Evolutionary conservation across 305 asterid genomes (phyloP).

Genomic region (Plantago rigida): DNA sequence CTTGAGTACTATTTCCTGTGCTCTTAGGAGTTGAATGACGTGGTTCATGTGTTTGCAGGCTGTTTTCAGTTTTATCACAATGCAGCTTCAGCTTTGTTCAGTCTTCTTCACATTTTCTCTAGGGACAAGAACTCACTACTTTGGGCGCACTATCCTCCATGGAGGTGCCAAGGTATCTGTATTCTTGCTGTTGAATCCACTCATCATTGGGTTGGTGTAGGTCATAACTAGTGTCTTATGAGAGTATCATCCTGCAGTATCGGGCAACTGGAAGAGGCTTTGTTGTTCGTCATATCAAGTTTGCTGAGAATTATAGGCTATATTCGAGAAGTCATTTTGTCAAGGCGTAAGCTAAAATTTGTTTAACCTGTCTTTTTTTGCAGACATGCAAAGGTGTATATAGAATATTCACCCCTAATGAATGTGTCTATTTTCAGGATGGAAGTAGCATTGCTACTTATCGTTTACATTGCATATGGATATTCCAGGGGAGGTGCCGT

Average conservation of each 20-base stretch:
- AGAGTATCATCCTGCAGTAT: conserved; percentile 46
- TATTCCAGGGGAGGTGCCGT: conserved; percentile 55
- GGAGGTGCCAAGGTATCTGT: conserved; percentile 92
- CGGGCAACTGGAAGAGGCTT: conserved; percentile 98
- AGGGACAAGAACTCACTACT: conserved; percentile 93
- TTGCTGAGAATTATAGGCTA: conserved; percentile 91
- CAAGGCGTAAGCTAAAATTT: conserved; percentile 67
- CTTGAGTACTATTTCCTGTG: background rate
- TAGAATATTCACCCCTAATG: conserved; percentile 14
- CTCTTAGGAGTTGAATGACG: background rate
- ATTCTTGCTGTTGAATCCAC: conserved; percentile 15
- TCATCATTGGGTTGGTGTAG: conserved; percentile 15
- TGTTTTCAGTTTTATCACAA: conserved; percentile 82
- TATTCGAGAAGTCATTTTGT: conserved; percentile 97
- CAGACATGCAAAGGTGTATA: conserved; percentile 8
- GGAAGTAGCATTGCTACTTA: conserved; percentile 90
- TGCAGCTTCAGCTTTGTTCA: conserved; percentile 98
- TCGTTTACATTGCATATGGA: conserved; percentile 86
- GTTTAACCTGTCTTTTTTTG: conserved; percentile 9
- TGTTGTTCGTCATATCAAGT: conserved; percentile 92
- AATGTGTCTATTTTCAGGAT: conserved; percentile 45
- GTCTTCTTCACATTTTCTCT: conserved; percentile 92
- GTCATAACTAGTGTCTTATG: conserved; percentile 19
- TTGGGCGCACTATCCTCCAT: conserved; percentile 96
- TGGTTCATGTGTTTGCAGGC: conserved; percentile 51